Evolutionary conservation across 2,329 filamentous ascomycete genomes (phyloP), one percentile per base, ranked within the genome.

Genomic region (Claviceps monticola): DNA sequence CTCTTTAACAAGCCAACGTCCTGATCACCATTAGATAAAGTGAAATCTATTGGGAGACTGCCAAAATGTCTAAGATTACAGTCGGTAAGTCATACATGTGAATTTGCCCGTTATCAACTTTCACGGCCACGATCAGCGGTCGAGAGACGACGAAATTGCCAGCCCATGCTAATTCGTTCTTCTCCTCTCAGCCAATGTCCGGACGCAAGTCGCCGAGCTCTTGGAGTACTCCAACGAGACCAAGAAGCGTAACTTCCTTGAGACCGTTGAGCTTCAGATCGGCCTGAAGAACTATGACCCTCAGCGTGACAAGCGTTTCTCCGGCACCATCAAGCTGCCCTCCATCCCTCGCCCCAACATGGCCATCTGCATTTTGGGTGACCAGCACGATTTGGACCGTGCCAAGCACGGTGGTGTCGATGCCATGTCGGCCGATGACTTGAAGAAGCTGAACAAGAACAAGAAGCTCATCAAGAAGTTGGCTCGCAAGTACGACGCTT

Each of bases 371-470:
- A 82, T 82, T 65, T 72, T 82, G 55, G 78, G 78, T 78, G 78
- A 82, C 74, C 78, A 81, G 84, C 91, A 97, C 82, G 93, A 98
- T 82, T 94, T 98, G 71, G 93, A 98, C 74, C 90, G 93, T 82
- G 91, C 93, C 71, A 98, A 98, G 85, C 93, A 98, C 82, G 87
- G 89, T 69, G 91, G 89, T 73, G 83, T 97, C 64, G 93, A 98
- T 71, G 89, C 91, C 78, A 97, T 97, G 93, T 95, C 88, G 68
- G 76, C 88, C 62, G 93, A 98, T 68, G 93, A 98, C 76, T 78
- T 98, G 78, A 98, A 98, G 88, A 98, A 98, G 86, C 88, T 98
- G 64, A 98, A 98, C 86, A 98, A 98, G 88, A 98, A 98, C 88
- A 97, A 98, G 88, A 98, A 98, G 86, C 85, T 97, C 69, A 96